Evolutionary conservation across 257 asterid species (phyloP).

Genomic region (Leonotis leonurus): DNA sequence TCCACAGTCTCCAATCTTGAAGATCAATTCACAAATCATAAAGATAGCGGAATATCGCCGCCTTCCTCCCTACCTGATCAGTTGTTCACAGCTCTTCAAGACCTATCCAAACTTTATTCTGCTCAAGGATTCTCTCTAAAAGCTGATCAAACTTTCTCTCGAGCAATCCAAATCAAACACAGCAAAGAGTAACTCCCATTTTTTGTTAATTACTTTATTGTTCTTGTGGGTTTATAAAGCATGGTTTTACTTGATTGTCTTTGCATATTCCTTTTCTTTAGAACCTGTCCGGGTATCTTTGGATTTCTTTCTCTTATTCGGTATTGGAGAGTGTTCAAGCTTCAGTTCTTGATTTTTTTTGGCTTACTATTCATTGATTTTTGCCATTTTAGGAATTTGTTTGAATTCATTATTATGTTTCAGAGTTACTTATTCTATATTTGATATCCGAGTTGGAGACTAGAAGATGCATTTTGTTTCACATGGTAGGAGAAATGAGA

Average conservation of each 20-base stretch:
- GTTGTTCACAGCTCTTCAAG: slow-evolving; percentile 51
- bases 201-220: not conserved
- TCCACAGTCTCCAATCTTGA: slow-evolving; percentile 44
- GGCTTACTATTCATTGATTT: not conserved
- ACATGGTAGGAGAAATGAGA: not conserved
- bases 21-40: slow-evolving; percentile 16
- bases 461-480: slow-evolving; percentile 3
- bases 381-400: slow-evolving; percentile 3
- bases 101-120: slow-evolving; percentile 62
- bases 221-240: not conserved
- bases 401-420: slow-evolving; percentile 5
- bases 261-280: not conserved
- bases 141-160: slow-evolving; percentile 53
- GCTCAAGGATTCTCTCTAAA: slow-evolving; percentile 50
- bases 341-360: not conserved
- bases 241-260: not conserved
- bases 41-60: slow-evolving; percentile 4
- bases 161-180: slow-evolving; percentile 49
- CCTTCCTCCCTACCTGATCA: slow-evolving; percentile 21
- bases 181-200: slow-evolving; percentile 31
- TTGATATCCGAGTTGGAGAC: not conserved
- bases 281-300: not conserved
- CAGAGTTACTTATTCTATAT: not conserved
- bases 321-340: not conserved
- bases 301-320: not conserved